Base-by-base conservation (phyloP, 768 basidiomycete species). In the Termitomyces eurrhizus region DNA sequence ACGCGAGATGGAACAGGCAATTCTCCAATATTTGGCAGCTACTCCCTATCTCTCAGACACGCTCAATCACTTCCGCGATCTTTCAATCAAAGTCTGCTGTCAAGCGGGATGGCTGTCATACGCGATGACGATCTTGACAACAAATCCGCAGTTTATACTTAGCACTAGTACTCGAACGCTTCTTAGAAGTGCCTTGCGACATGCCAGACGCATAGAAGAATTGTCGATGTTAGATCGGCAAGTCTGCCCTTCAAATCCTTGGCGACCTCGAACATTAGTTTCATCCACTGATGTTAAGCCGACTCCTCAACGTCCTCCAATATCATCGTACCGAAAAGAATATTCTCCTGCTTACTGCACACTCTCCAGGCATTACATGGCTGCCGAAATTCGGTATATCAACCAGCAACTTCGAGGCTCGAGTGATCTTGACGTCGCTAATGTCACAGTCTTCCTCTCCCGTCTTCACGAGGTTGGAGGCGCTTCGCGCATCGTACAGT, bases 81-180 rank as follows among this genome's bases (percentile, higher is more conserved):
- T 61, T 26, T 36, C 59, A 5, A 41, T 66, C 32, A 64, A 66
- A 45, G 45, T 64, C 9, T 68, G 64, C 42, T 63, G 56, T 33
- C 59, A 62, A 35, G 58, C 60, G 2, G 62, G 62, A 14, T 66
- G 65, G 67, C 37, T 68, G n/a, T 60, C 57, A 42, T 45, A 61
- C 45, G 65, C 67, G 2, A 49, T 60, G 32, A 7, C 41, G 3
- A 58, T 66, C 14, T 32, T 63, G 26, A 5, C 50, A 26, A 29
- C 42, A 18, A 53, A 58, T 53, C 11, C 62, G 21, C 18, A 51
- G 39, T 37, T 66, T 52, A n/a, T 16, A 48, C 60, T 68, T 18
- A 59, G 56, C 1, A 5, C 18, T n/a, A 16, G 52, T 12, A 65
- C 60, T 24, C 59, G 59, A 35, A 45, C 4, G 7, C 51, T 64